Percentiles rank a stretch among this genome's conserved stretches.
phyloP scores from a whole-genome alignment of 768 basidiomycete genomes.

The Amanita molliuscula region DNA sequence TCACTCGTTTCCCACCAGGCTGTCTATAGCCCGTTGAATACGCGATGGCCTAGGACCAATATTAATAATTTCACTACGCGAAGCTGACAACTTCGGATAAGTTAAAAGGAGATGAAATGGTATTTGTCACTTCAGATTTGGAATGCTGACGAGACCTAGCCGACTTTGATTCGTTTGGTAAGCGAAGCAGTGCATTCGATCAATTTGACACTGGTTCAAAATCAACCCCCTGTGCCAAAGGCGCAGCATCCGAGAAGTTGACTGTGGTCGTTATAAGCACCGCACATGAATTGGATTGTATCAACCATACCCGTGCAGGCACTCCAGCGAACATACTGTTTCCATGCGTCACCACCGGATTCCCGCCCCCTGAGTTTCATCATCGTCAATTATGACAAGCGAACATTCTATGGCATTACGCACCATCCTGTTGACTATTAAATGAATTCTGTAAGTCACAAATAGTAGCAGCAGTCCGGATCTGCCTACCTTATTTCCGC shows the following conservation, averaged over 20 bases:
- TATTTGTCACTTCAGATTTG: background rate
- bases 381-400: conserved; percentile 12
- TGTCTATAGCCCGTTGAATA: conserved; percentile 2
- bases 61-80: conserved; percentile 8
- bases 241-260: conserved; percentile 85
- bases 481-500: conserved; percentile 76
- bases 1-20: conserved; percentile 9
- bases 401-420: conserved; percentile 17
- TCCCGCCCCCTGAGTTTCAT: conserved; percentile 69
- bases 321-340: conserved; percentile 90
- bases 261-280: conserved; percentile 25
- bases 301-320: conserved; percentile 58
- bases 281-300: background rate
- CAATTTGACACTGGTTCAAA: conserved; percentile 30
- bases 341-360: conserved; percentile 98
- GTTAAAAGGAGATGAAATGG: background rate
- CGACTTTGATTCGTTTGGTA: background rate
- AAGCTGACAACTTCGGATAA: conserved; percentile 1
- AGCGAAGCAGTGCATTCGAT: background rate
- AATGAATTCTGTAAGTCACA: background rate
- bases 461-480: conserved; percentile 1
- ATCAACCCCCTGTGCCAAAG: conserved; percentile 87
- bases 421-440: conserved; percentile 75
- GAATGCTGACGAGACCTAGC: background rate
- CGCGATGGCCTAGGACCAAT: conserved; percentile 5